Evolutionary conservation across 2,329 filamentous ascomycete species (phyloP).

Genomic region (Aspergillus sergii): DNA sequence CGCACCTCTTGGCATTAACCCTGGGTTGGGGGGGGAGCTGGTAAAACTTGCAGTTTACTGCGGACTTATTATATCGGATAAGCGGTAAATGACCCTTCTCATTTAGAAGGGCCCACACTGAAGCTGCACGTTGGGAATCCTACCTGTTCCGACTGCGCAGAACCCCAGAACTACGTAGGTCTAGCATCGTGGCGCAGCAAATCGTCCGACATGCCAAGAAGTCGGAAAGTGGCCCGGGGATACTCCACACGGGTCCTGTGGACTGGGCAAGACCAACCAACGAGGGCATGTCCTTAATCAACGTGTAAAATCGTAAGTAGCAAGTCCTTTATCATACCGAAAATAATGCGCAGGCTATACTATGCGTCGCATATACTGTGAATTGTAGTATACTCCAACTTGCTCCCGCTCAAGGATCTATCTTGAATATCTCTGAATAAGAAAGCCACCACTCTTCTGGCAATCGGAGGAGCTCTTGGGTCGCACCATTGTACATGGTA

Average conservation of each 20-base stretch:
- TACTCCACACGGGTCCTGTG: not conserved
- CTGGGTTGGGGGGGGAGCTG: not conserved
- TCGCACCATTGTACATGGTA: not conserved
- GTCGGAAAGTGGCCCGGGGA: not conserved
- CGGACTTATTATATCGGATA: not conserved
- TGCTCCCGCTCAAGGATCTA: not conserved
- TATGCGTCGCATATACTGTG: not conserved
- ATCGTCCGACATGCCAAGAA: conserved; percentile 13
- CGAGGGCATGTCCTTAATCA: not conserved
- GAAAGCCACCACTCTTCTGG: not conserved
- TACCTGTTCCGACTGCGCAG: not conserved
- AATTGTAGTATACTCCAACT: not conserved
- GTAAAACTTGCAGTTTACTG: not conserved
- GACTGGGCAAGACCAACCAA: not conserved
- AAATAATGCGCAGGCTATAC: not conserved
- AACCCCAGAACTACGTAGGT: not conserved
- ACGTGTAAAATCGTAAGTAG: not conserved
- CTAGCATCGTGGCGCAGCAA: conserved; percentile 11
- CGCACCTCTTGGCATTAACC: not conserved
- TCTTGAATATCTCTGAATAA: not conserved
- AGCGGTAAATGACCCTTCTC: conserved; percentile 1
- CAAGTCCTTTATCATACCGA: not conserved
- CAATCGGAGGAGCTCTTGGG: not conserved
- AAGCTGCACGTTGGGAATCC: not conserved
- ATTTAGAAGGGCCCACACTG: not conserved